Base-by-base conservation (phyloP, 768 basidiomycete genomes). In the Tylopilus plumbeoviolaceoides region DNA sequence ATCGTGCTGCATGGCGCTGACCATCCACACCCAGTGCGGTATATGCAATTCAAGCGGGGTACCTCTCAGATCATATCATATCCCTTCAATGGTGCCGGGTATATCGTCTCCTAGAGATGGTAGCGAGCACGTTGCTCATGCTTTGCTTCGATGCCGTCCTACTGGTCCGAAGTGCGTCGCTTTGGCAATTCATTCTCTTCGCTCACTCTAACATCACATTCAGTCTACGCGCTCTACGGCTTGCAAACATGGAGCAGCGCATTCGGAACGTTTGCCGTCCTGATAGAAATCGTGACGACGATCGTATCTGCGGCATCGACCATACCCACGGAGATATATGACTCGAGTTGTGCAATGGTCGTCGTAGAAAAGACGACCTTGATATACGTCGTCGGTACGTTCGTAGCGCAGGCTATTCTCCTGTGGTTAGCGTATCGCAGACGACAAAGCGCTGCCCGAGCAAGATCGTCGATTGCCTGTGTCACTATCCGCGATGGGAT, bases 401-500 rank as follows among this genome's bases (percentile, higher is more conserved):
- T 58, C 6, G 7, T 35, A 18, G 51, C 65, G 1, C 61, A 63
- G 45, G 14, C 30, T n/a, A 23, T 57, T 15, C 56, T 68, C 43
- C 4, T 68, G 20, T 57, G 49, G 55, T 38, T 66, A 43, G 51
- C 56, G 6, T 63, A 40, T 44, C 59, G 51, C 39, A 61, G 56
- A 42, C 57, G 53, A 23, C 25, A 51, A 8, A 47, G 17, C 10
- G 28, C 15, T n/a, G 12, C 9, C 21, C 54, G 35, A 43, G 17
- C 23, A 10, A 47, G 53, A 27, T 14, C 31, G 8, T 45, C 41
- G 7, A 39, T 61, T 27, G 54, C 53, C 10, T 64, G 51, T 14
- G 36, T 63, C 1, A 67, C 66, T 11, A 60, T 66, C n/a, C 58
- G 66, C 3, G 65, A 66, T 27, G 61, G 65, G 27, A 4, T 59